A percentile compares a stretch with the other conserved stretches of the same genome.
phyloP scores from a whole-genome alignment of 176 grass and related monocot species.

The Saccharum officinarum region DNA sequence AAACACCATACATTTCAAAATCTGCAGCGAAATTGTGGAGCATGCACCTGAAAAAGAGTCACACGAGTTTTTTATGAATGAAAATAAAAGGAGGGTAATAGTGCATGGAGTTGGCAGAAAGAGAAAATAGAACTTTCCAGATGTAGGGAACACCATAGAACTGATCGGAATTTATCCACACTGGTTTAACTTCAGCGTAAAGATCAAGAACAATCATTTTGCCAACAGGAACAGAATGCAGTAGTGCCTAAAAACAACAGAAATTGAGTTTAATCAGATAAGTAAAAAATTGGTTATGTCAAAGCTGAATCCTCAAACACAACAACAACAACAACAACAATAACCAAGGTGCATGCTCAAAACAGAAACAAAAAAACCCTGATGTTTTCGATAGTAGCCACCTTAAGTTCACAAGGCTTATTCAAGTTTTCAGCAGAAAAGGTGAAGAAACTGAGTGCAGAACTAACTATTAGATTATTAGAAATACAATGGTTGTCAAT shows the following conservation, averaged over 20 bases:
- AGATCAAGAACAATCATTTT: slow-evolving; percentile 92
- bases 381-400: background rate
- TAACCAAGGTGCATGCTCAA: background rate
- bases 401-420: background rate
- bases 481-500: background rate
- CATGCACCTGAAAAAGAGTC: slow-evolving; percentile 75
- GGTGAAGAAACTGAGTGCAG: background rate
- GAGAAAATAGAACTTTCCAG: slow-evolving; percentile 62
- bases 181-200: slow-evolving; percentile 91
- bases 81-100: background rate
- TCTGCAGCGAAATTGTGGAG: slow-evolving; percentile 91
- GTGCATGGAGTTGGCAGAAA: background rate
- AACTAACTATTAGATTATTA: background rate
- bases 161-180: slow-evolving; percentile 79
- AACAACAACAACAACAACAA: background rate
- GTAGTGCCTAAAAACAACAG: slow-evolving; percentile 56
- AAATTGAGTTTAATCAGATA: slow-evolving; percentile 8
- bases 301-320: background rate
- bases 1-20: slow-evolving; percentile 88
- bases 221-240: slow-evolving; percentile 90
- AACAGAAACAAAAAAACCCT: background rate
- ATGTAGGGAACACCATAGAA: slow-evolving; percentile 96
- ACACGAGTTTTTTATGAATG: slow-evolving; percentile 4
- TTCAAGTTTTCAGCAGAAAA: background rate
- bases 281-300: background rate